Conservation (phyloP, 208 protist genomes). For the Crithidia brevicula region DNA sequence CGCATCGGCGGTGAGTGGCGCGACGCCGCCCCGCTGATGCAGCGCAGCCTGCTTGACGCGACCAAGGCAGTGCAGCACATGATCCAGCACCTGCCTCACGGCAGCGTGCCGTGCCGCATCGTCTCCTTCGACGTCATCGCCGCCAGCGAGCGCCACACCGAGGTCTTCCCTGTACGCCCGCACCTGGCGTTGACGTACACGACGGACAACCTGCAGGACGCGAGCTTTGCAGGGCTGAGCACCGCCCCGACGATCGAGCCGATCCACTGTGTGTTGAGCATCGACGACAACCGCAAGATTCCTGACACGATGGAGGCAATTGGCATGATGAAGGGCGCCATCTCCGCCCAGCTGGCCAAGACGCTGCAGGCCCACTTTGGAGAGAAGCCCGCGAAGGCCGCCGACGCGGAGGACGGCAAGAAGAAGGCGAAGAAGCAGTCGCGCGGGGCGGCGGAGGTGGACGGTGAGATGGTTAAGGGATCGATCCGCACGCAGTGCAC, state of each 20-base stretch:
- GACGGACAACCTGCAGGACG: constrained; percentile 52
- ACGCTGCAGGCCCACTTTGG: constrained; percentile 57
- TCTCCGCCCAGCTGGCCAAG: constrained; percentile 85
- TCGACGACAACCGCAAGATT: constrained; percentile 86
- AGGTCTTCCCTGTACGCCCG: constrained; percentile 77
- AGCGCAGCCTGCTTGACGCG: constrained; percentile 60
- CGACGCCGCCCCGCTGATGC: constrained; percentile 64
- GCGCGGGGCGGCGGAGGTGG: neutral
- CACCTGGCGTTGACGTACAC: constrained; percentile 83
- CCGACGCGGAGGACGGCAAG: constrained; percentile 11
- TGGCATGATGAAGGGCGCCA: constrained; percentile 83
- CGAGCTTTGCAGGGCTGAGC: constrained; percentile 53
- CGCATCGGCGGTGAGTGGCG: constrained; percentile 79
- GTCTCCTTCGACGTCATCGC: constrained; percentile 77
- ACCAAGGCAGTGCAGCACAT: constrained; percentile 66
- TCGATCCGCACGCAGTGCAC: constrained; percentile 62
- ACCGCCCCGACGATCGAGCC: constrained; percentile 74
- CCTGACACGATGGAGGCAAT: constrained; percentile 88
- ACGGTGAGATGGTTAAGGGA: constrained; percentile 6
- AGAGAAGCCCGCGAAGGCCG: neutral
- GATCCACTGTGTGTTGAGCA: constrained; percentile 80
- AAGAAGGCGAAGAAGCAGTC: constrained; percentile 16
- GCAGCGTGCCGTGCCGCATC: constrained; percentile 77
- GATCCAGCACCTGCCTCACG: constrained; percentile 60
- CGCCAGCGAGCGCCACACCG: constrained; percentile 67